phyloP scores from a whole-genome alignment of 805 yeast genomes.

The Saccharomycopsis sp. region DNA sequence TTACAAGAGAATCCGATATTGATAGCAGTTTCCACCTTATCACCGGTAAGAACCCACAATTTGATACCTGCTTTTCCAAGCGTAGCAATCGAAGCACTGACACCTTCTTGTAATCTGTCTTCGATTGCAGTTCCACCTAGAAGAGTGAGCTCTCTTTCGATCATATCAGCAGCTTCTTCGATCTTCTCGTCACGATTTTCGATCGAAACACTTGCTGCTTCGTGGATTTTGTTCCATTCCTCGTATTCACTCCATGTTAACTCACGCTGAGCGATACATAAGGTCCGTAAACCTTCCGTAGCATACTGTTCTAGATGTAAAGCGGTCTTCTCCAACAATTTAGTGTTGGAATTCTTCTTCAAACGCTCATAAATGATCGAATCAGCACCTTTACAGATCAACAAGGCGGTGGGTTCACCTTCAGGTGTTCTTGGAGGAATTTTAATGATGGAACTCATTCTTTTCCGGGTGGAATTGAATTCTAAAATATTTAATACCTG shows the following conservation, averaged over 20 bases:
- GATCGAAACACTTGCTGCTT: conserved; percentile 51
- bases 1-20: conserved; percentile 85
- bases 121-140: conserved; percentile 86
- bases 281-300: conserved; percentile 75
- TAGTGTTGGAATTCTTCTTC: conserved; percentile 38
- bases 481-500: conserved; percentile 67
- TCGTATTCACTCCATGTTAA: conserved; percentile 54
- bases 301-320: conserved; percentile 72
- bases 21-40: conserved; percentile 84
- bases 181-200: conserved; percentile 62
- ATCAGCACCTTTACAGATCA: conserved; percentile 83
- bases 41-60: conserved; percentile 84
- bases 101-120: conserved; percentile 81
- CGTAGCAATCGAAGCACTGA: conserved; percentile 69
- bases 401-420: conserved; percentile 51
- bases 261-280: conserved; percentile 71
- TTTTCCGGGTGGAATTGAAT: conserved; percentile 78
- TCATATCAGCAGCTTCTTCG: conserved; percentile 68
- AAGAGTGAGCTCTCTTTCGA: conserved; percentile 58
- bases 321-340: conserved; percentile 57
- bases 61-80: conserved; percentile 74
- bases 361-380: conserved; percentile 69
- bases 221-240: conserved; percentile 58
- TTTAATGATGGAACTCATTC: conserved; percentile 79
- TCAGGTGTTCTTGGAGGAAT: conserved; percentile 44